Evolutionary conservation across 306 rosid species (phyloP).

Genomic region (Sesbania bispinosa): DNA sequence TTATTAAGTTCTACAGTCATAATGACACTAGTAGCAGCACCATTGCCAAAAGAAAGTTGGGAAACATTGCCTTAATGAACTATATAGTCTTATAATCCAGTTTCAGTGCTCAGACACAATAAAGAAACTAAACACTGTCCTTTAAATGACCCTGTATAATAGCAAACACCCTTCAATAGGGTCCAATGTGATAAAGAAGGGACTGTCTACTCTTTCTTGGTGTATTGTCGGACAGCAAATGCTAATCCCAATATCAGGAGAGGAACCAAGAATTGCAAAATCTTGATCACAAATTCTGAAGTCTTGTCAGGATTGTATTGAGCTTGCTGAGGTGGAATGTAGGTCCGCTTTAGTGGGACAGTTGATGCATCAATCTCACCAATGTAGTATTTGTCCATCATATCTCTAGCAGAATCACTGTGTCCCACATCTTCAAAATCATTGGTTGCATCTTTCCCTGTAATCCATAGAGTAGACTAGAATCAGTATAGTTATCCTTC

Average conservation of each 20-base stretch:
- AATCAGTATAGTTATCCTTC: not conserved
- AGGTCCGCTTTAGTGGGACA: slow-evolving; percentile 50
- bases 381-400: slow-evolving; percentile 82
- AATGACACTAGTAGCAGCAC: slow-evolving; percentile 15
- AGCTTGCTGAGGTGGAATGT: slow-evolving; percentile 56
- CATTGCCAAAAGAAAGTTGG: slow-evolving; percentile 16
- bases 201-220: slow-evolving; percentile 84
- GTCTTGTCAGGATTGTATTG: slow-evolving; percentile 64
- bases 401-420: slow-evolving; percentile 84
- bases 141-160: slow-evolving; percentile 24
- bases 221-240: slow-evolving; percentile 73
- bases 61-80: slow-evolving; percentile 27
- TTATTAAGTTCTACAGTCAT: slow-evolving; percentile 1
- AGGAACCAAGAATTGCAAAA: slow-evolving; percentile 86
- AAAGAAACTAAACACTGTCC: slow-evolving; percentile 32
- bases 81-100: slow-evolving; percentile 21
- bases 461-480: slow-evolving; percentile 10
- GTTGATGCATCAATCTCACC: slow-evolving; percentile 81
- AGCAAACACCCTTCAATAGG: slow-evolving; percentile 27
- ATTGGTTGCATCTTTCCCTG: slow-evolving; percentile 91
- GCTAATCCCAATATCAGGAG: slow-evolving; percentile 87
- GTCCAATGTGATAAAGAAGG: not conserved
- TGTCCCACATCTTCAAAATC: slow-evolving; percentile 99
- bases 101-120: slow-evolving; percentile 18
- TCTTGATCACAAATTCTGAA: slow-evolving; percentile 72